A percentile compares a stretch with the other conserved stretches of the same genome.
phyloP scores from a whole-genome alignment of 805 yeast genomes.

The Candida ovalis region DNA sequence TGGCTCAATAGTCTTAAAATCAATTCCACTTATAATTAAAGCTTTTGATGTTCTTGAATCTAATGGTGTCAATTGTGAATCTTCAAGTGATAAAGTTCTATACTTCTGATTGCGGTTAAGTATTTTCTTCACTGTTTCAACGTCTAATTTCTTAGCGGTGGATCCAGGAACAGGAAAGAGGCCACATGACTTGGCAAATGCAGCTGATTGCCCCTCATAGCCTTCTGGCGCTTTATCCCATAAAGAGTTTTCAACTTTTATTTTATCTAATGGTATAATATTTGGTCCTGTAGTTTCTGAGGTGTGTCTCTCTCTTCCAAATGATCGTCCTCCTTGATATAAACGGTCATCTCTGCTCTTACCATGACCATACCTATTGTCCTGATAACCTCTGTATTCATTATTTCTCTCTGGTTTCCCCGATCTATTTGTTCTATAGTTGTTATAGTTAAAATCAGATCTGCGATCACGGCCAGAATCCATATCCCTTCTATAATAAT shows the following conservation, averaged over 20 bases:
- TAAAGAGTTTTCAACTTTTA: slow-evolving; percentile 46
- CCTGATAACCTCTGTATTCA: slow-evolving; percentile 2
- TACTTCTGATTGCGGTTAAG: slow-evolving; percentile 13
- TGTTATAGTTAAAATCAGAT: background rate
- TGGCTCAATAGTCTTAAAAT: slow-evolving; percentile 11
- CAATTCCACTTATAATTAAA: slow-evolving; percentile 22
- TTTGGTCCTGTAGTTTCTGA: slow-evolving; percentile 1
- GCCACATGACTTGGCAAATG: slow-evolving; percentile 75
- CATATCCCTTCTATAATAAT: background rate
- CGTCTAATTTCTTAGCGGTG: slow-evolving; percentile 35
- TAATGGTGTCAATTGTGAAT: slow-evolving; percentile 22
- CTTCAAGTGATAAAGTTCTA: slow-evolving; percentile 16
- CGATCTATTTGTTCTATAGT: slow-evolving; percentile 3
- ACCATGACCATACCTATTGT: slow-evolving; percentile 7
- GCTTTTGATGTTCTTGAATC: slow-evolving; percentile 24
- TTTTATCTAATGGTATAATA: slow-evolving; percentile 45
- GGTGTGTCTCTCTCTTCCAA: slow-evolving; percentile 4
- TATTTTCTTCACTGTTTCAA: slow-evolving; percentile 30
- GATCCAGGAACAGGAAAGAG: slow-evolving; percentile 72
- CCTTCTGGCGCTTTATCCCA: slow-evolving; percentile 75
- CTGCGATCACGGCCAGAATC: background rate
- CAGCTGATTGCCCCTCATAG: slow-evolving; percentile 69
- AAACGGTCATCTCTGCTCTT: slow-evolving; percentile 17
- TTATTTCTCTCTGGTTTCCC: slow-evolving; percentile 1
- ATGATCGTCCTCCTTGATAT: slow-evolving; percentile 17